Conservation (phyloP, 1,284 basidiomycete genomes). For the Ganoderma meredithae region DNA sequence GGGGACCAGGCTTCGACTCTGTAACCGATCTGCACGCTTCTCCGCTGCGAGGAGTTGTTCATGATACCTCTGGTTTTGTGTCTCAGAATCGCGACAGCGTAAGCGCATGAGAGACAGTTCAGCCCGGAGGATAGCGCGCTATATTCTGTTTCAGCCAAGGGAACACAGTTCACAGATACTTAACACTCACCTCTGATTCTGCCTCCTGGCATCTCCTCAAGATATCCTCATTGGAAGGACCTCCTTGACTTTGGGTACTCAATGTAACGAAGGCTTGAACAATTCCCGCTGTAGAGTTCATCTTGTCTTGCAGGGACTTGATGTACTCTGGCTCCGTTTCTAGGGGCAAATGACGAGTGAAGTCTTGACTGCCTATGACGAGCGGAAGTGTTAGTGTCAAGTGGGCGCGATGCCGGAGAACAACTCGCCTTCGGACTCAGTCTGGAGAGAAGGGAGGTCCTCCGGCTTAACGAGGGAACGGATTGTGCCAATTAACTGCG, state of each 20-base stretch:
- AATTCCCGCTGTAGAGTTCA: conserved; percentile 65
- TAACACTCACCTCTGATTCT: conserved; percentile 64
- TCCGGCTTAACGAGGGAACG: conserved; percentile 66
- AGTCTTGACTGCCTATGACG: conserved; percentile 52
- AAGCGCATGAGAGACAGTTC: conserved; percentile 66
- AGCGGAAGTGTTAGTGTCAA: conserved; percentile 17
- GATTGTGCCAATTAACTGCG: conserved; percentile 74
- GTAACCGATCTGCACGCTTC: conserved; percentile 75
- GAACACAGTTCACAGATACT: not conserved
- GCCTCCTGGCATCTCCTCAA: conserved; percentile 58
- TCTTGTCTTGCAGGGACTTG: conserved; percentile 58
- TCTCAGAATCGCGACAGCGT: conserved; percentile 62
- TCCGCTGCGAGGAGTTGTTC: conserved; percentile 70
- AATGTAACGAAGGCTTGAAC: conserved; percentile 66
- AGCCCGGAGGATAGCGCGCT: conserved; percentile 67
- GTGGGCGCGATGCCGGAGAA: conserved; percentile 12
- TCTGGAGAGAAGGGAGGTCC: conserved; percentile 52
- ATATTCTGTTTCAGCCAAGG: conserved; percentile 13
- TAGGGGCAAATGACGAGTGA: conserved; percentile 59
- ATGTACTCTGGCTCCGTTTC: conserved; percentile 55
- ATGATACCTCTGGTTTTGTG: conserved; percentile 61
- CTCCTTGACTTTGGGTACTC: conserved; percentile 43
- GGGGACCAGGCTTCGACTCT: conserved; percentile 65
- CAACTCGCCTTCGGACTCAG: conserved; percentile 53
- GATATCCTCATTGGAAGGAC: conserved; percentile 46